A percentile compares a stretch with the other conserved stretches of the same genome.
These are phyloP conservation scores for Morella rubra DNA, from an alignment of 306 rosid genomes.

Conservation along the genomic window DNA sequence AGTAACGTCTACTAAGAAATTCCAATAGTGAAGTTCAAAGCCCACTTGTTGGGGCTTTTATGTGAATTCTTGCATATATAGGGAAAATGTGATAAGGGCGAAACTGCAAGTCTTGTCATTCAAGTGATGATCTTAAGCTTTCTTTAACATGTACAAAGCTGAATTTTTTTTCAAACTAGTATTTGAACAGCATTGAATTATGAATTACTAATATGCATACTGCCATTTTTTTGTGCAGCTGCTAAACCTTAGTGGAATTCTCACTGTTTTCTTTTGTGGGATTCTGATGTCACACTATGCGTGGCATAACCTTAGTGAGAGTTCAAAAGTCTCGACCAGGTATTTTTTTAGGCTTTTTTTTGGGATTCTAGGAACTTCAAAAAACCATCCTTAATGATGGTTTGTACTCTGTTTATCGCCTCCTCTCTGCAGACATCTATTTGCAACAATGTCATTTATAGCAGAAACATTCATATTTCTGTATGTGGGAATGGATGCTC, in stretches of 20 bases:
- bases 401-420: neutral
- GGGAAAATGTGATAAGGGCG: neutral
- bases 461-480: constrained; percentile 92
- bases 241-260: constrained; percentile 82
- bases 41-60: neutral
- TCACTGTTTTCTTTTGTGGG: constrained; percentile 94
- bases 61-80: neutral
- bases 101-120: neutral
- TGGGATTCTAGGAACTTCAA: constrained; percentile 15
- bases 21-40: neutral
- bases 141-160: neutral
- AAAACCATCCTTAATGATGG: neutral
- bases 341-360: constrained; percentile 25
- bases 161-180: neutral
- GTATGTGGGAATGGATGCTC: constrained; percentile 94
- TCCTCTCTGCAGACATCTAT: constrained; percentile 61
- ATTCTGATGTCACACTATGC: constrained; percentile 90
- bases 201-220: neutral
- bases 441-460: constrained; percentile 83
- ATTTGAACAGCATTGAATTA: neutral
- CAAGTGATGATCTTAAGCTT: constrained; percentile 1
- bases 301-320: constrained; percentile 73
- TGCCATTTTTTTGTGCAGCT: constrained; percentile 46
- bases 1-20: neutral
- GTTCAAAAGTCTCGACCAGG: constrained; percentile 81